Percentiles rank a stretch among this genome's conserved stretches.
phyloP scores from a whole-genome alignment of 331 rosid species.

The Dryas integrifolia region DNA sequence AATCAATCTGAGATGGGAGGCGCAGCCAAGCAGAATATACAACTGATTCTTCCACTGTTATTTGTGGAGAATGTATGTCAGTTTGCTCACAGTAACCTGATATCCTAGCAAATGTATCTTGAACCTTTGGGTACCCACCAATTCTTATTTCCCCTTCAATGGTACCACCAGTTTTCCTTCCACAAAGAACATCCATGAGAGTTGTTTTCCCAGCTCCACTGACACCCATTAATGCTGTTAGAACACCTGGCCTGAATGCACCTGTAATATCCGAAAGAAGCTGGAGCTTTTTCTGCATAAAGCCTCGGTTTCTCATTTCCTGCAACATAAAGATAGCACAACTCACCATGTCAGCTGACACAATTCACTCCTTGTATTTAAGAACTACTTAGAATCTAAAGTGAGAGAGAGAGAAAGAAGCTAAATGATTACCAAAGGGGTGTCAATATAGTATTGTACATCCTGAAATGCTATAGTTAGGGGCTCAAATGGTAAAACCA shows the following conservation, averaged over 20 bases:
- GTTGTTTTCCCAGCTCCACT: constrained; percentile 90
- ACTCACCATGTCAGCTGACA: not conserved
- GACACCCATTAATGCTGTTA: constrained; percentile 78
- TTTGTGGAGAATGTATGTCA: constrained; percentile 72
- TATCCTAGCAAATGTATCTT: constrained; percentile 67
- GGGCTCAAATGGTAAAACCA: constrained; percentile 24
- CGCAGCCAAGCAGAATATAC: constrained; percentile 75
- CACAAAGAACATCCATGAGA: constrained; percentile 81
- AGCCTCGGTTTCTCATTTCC: constrained; percentile 21
- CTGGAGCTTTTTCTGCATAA: constrained; percentile 11
- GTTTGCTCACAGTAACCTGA: constrained; percentile 81
- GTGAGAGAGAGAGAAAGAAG: not conserved
- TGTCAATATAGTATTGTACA: constrained; percentile 23
- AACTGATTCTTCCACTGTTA: constrained; percentile 75
- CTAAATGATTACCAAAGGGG: constrained; percentile 15
- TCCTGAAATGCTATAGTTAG: constrained; percentile 11
- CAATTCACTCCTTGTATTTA: not conserved
- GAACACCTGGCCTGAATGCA: constrained; percentile 74
- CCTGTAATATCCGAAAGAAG: constrained; percentile 43
- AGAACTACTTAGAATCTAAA: not conserved
- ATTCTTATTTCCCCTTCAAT: constrained; percentile 75
- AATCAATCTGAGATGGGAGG: constrained; percentile 58
- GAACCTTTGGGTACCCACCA: constrained; percentile 68
- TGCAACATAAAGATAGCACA: not conserved
- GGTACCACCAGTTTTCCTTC: constrained; percentile 71